Percentiles rank a stretch among this genome's conserved stretches.
Evolutionary conservation across 257 asterid genomes (phyloP).

Genomic region (Penstemon eatonii): DNA sequence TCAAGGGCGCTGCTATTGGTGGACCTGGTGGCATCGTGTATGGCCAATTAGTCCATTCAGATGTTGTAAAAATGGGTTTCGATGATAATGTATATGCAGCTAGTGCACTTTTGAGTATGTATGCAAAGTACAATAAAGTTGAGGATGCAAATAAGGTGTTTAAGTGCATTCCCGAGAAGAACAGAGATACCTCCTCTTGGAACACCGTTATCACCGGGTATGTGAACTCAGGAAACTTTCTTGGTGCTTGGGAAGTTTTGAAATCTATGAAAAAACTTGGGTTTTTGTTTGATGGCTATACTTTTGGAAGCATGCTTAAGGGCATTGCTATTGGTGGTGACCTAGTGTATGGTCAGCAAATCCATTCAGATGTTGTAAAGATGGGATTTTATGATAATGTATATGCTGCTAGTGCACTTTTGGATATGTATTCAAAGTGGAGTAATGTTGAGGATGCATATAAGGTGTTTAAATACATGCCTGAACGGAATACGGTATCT

Average conservation of each 20-base stretch:
- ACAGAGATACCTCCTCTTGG: slow-evolving; percentile 76
- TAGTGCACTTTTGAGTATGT: slow-evolving; percentile 81
- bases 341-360: slow-evolving; percentile 52
- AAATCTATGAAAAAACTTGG: slow-evolving; percentile 57
- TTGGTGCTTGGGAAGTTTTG: slow-evolving; percentile 53
- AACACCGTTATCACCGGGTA: slow-evolving; percentile 71
- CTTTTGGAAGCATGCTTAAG: slow-evolving; percentile 81
- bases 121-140: slow-evolving; percentile 59
- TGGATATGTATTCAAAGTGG: slow-evolving; percentile 78
- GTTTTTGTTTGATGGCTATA: slow-evolving; percentile 53
- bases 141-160: slow-evolving; percentile 65
- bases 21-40: slow-evolving; percentile 29
- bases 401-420: slow-evolving; percentile 71
- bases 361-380: slow-evolving; percentile 71
- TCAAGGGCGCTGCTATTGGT: slow-evolving; percentile 58
- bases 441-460: slow-evolving; percentile 55
- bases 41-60: slow-evolving; percentile 73
- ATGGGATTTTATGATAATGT: slow-evolving; percentile 59
- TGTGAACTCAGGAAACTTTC: slow-evolving; percentile 49
- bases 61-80: slow-evolving; percentile 63
- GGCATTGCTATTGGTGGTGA: slow-evolving; percentile 52
- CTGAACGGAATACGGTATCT: slow-evolving; percentile 63
- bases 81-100: slow-evolving; percentile 64
- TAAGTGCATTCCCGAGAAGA: slow-evolving; percentile 6
- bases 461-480: slow-evolving; percentile 56